Evolutionary conservation across 2,329 filamentous ascomycete genomes (phyloP), one percentile per base, ranked within the genome.

Genomic region (Xylariaceae sp.): DNA sequence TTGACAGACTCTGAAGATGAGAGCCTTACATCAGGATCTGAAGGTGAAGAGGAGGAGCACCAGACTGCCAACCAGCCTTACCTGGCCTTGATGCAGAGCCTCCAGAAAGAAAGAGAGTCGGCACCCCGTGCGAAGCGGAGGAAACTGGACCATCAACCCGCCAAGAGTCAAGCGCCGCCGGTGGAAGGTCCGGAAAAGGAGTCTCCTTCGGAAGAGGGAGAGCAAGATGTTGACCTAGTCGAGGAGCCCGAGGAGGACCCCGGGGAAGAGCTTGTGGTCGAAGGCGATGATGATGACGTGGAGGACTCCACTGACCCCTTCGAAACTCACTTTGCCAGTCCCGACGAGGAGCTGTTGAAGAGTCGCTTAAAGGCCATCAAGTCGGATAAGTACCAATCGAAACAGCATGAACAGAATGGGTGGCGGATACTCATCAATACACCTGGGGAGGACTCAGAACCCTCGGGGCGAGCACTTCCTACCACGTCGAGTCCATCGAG

Each of bases 311-410:
- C 57, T 5, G 84, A 94, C 55, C 82, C 86, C 0, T 95, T 93
- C 51, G 83, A 92, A 43, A 61, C 66, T 6, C 90, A 95, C 59
- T 94, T 93, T 54, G 75, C 77, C 21, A 68, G 68, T 26, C 76
- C 79, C 0, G 72, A 89, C 29, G 74, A 83, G 31, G 66, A 70
- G 5, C 59, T 71, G 26, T 60, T 87, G 6, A 61, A 69, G 2
- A 60, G 63, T 45, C 72, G 63, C n/a, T 50, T 81, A 6, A 61
- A 65, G 34, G 64, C 66, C 1, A 58, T 72, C 17, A 59, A 73
- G 38, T 58, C 63, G 5, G 63, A 64, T 11, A 57, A 69, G 16
- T 81, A 75, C 68, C 49, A 60, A 3, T 66, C 62, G 5, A 65
- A 65, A 31, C 70, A 74, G 40, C 50, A 57, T 2, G 51, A 64